Base-by-base conservation (phyloP, 805 yeast genomes). In the Saccharomyces jurei region DNA sequence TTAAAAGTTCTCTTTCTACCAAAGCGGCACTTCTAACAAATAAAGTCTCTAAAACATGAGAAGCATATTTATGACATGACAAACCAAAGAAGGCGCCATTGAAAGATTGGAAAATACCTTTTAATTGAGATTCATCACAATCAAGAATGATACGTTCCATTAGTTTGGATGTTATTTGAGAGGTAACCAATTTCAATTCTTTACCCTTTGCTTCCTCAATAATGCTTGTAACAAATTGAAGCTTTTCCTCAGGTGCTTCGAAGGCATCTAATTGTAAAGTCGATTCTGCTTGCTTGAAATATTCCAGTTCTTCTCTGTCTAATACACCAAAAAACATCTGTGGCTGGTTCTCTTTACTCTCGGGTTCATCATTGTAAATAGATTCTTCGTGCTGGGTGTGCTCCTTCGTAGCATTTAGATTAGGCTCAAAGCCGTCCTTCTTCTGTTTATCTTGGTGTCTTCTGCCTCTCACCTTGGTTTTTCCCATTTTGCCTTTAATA, bases 121-220 rank as follows among this genome's bases (percentile, higher is more conserved):
- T 83, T 56, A 89, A 70, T 67, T 89, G 95, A 11, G 71, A 74
- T 57, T 82, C 84, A 28, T 78, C 76, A 14, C 91, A 85, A 21
- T 75, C 72, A 46, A 87, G 71, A n/a, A 92, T 79, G 57, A 92
- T 73, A 65, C 99, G 77, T 71, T 92, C 99, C 76, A 94, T 78
- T 55, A 94, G 76, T 68, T 92, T 92, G 26, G 98, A 92, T 69
- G 97, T 90, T 54, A 92, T 89, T 66, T 91, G 97, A 65, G 92
- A 91, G 2, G 97, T 92, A 3, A 87, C 96, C 46, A 92, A 76
- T 70, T 94, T 92, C 61, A 94, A 74, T 70, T 92, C 98, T 63
- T 91, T 90, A 2, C 96, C 97, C 50, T 79, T 77, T 25, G 90
- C 80, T 73, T 94, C 99, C 59, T 86, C 92, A 60, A 91, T 77